A percentile compares a stretch with the other conserved stretches of the same genome.
These are phyloP conservation scores for Neurospora discreta DNA, from an alignment of 495 filamentous ascomycete genomes.

Conservation along the genomic window DNA sequence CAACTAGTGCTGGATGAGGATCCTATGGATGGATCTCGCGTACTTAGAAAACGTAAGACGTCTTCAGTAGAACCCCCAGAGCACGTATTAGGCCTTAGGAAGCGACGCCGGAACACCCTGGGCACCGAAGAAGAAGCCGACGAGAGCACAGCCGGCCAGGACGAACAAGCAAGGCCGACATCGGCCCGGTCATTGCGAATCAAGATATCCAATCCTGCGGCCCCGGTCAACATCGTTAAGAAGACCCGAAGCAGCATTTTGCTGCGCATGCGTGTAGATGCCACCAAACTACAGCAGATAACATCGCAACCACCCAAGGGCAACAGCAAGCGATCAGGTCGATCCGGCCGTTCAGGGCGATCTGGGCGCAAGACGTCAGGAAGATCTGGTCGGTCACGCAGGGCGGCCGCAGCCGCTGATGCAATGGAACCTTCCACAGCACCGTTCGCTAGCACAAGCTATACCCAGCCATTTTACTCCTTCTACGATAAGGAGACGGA, in stretches of 20 bases:
- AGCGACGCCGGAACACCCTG: slow-evolving; percentile 29
- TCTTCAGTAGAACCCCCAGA: slow-evolving; percentile 39
- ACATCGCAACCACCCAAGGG: slow-evolving; percentile 35
- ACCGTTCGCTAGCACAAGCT: slow-evolving; percentile 44
- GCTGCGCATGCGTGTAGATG: slow-evolving; percentile 46
- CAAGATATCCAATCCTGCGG: slow-evolving; percentile 17
- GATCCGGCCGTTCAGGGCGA: background rate
- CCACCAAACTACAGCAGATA: slow-evolving; percentile 48
- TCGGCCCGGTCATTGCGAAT: slow-evolving; percentile 30
- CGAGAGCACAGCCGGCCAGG: slow-evolving; percentile 20
- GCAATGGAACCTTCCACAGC: slow-evolving; percentile 21
- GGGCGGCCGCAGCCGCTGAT: slow-evolving; percentile 6
- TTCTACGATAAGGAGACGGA: slow-evolving; percentile 82
- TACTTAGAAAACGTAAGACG: slow-evolving; percentile 76
- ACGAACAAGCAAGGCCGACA: slow-evolving; percentile 23
- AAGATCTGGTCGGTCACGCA: slow-evolving; percentile 4
- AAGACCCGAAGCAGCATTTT: slow-evolving; percentile 25
- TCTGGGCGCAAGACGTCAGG: background rate
- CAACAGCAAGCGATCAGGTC: slow-evolving; percentile 33
- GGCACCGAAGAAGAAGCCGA: slow-evolving; percentile 19
- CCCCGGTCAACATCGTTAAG: slow-evolving; percentile 21
- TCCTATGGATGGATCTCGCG: slow-evolving; percentile 72
- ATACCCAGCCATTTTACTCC: slow-evolving; percentile 62
- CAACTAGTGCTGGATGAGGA: slow-evolving; percentile 70
- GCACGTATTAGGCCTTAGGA: slow-evolving; percentile 29